Base-by-base conservation (phyloP, 2,329 filamentous ascomycete species). In the Phialophora expanda region DNA sequence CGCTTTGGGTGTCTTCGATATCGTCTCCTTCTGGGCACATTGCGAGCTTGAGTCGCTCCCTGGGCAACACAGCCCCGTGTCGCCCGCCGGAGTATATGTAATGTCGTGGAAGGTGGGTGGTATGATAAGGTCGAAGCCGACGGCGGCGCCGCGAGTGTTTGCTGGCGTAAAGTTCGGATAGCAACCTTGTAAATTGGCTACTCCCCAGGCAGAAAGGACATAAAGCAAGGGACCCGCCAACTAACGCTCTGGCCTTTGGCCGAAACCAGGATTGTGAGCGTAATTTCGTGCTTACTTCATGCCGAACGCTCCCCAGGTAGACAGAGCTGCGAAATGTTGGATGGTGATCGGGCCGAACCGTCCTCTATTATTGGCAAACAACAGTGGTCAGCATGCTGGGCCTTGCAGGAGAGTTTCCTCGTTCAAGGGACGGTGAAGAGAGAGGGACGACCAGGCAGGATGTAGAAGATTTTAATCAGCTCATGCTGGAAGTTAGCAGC, bases 341-440 rank as follows among this genome's bases (percentile, higher is more conserved):
- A 4, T 14, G 44, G 6, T 51, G 58, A 24, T 32, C 58, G 58
- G 58, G 58, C 58, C 58, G 58, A 61, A 61, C 58, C 58, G 58
- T 51, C 51, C 2, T 22, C 51, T 38, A 51, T 28, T 38, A 22
- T 32, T 26, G 8, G 28, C 17, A 8, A 20, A 38, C n/a, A 26
- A 11, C 8, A 11, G 28, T 41, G 48, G 28, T 61, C 58, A 53
- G 30, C 46, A 59, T 28, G 46, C 22, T 38, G 4, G n/a, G 38
- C 17, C 26, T 26, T 24, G 38, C 46, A 59, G 56, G 6, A 59
- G 41, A 50, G 41, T 24, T 46, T n/a, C 28, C 30, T 59, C 24
- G 46, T 30, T 20, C 38, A 17, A 14, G 41, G 26, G 41, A 58
- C 56, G 56, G 22, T 48, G 17, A 58, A 30, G 56, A 58, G 17